These are phyloP conservation scores for Asterophora parasitica DNA, from an alignment of 768 basidiomycete genomes.

Conservation along the genomic window DNA sequence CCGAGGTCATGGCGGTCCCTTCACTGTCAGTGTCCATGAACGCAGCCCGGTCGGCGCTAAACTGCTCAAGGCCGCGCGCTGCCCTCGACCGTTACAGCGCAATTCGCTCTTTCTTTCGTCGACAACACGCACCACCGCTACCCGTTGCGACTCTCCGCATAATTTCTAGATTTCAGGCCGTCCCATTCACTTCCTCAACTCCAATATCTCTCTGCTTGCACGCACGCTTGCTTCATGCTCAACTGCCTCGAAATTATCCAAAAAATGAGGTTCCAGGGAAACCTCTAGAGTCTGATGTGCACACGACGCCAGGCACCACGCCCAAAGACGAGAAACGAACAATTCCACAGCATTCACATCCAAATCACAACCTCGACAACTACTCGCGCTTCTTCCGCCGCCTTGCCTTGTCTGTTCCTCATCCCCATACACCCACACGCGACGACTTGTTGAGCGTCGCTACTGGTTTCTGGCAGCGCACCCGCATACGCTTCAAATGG, in stretches of 20 bases:
- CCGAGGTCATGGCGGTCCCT: slow-evolving; percentile 5
- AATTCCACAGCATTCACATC: background rate
- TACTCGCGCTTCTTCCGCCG: slow-evolving; percentile 79
- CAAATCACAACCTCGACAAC: slow-evolving; percentile 44
- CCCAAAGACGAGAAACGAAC: slow-evolving; percentile 3
- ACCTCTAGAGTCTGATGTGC: background rate
- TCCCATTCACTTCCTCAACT: too few relatives aligned
- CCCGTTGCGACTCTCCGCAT: background rate
- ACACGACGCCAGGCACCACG: background rate
- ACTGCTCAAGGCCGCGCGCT: slow-evolving; percentile 12
- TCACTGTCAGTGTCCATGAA: slow-evolving; percentile 2
- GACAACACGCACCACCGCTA: slow-evolving; percentile 19
- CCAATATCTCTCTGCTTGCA: background rate
- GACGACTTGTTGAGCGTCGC: slow-evolving; percentile 88
- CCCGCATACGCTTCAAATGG: slow-evolving; percentile 95
- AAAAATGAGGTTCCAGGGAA: background rate
- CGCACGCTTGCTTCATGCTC: slow-evolving; percentile 18
- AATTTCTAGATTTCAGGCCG: background rate
- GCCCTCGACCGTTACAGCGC: slow-evolving; percentile 52
- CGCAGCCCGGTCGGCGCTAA: slow-evolving; percentile 10
- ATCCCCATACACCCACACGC: slow-evolving; percentile 72
- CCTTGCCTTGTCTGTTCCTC: slow-evolving; percentile 75
- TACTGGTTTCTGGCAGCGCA: slow-evolving; percentile 85
- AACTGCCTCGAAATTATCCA: slow-evolving; percentile 4
- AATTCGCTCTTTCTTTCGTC: slow-evolving; percentile 55